Conservation (phyloP, 495 filamentous ascomycete genomes). For the Trichoderma reesei region DNA sequence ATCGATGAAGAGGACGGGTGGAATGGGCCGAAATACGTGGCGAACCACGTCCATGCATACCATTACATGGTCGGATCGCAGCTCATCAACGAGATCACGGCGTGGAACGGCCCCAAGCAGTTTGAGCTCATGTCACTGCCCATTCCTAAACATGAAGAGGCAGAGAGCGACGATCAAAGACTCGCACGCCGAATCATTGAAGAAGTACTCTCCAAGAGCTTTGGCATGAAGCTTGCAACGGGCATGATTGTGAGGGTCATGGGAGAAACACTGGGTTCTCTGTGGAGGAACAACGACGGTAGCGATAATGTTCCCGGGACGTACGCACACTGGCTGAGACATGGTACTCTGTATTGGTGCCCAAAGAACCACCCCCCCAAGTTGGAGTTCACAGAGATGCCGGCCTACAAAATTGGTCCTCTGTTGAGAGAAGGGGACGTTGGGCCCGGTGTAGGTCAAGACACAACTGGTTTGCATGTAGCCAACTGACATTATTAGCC, state of each 20-base stretch:
- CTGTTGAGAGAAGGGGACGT: slow-evolving; percentile 21
- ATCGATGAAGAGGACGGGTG: slow-evolving; percentile 40
- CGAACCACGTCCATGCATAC: slow-evolving; percentile 37
- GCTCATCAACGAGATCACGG: slow-evolving; percentile 41
- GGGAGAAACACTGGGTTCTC: slow-evolving; percentile 33
- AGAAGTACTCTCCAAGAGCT: slow-evolving; percentile 35
- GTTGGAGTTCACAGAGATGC: slow-evolving; percentile 25
- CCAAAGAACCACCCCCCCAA: slow-evolving; percentile 27
- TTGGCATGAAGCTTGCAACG: slow-evolving; percentile 45
- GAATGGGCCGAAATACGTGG: slow-evolving; percentile 43
- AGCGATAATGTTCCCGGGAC: slow-evolving; percentile 34
- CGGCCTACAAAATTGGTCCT: slow-evolving; percentile 31
- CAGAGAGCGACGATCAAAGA: slow-evolving; percentile 39
- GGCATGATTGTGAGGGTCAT: slow-evolving; percentile 38
- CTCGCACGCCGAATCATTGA: slow-evolving; percentile 41
- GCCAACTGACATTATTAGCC: neutral
- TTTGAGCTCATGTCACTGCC: slow-evolving; percentile 42
- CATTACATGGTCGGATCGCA: slow-evolving; percentile 42
- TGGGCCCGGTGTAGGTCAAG: neutral
- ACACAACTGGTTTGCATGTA: neutral
- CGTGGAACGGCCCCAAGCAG: slow-evolving; percentile 37
- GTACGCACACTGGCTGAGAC: slow-evolving; percentile 38
- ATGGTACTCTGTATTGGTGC: slow-evolving; percentile 29
- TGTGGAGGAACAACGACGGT: slow-evolving; percentile 39
- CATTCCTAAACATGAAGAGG: slow-evolving; percentile 33